Percentiles rank a stretch among this genome's conserved stretches.
phyloP scores from a whole-genome alignment of 352 stramenopile genomes.

The Pythium pyrilobum region DNA sequence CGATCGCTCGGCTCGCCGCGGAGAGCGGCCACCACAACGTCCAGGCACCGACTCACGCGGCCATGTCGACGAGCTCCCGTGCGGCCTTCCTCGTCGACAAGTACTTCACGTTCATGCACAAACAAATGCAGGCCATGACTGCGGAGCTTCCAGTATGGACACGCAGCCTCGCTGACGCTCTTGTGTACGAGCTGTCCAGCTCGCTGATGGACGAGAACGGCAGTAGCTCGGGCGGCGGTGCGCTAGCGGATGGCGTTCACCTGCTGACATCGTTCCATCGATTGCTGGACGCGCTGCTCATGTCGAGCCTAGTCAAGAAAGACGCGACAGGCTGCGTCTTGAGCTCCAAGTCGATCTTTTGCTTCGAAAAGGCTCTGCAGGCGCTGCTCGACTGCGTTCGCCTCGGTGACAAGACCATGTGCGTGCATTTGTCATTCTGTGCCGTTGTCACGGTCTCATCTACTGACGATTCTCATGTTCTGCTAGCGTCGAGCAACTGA shows the following conservation, averaged over 20 bases:
- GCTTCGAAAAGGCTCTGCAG: conserved; percentile 60
- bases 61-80: conserved; percentile 37
- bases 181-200: conserved; percentile 53
- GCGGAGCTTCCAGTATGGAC: conserved; percentile 48
- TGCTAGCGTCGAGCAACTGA: conserved; percentile 42
- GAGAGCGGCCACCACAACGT: conserved; percentile 6
- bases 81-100: conserved; percentile 49
- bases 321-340: conserved; percentile 47
- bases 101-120: conserved; percentile 44
- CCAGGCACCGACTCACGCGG: conserved; percentile 21
- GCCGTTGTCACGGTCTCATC: not conserved
- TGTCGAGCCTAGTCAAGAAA: conserved; percentile 45
- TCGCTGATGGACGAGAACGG: conserved; percentile 35
- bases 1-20: conserved; percentile 28
- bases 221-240: not conserved
- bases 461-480: conserved; percentile 9
- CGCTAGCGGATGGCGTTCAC: conserved; percentile 40
- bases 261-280: conserved; percentile 57
- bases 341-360: conserved; percentile 49
- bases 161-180: conserved; percentile 39
- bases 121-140: conserved; percentile 33
- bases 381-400: conserved; percentile 64
- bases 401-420: conserved; percentile 46
- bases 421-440: not conserved
- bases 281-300: conserved; percentile 43